These are phyloP conservation scores for Acanthochlamys bracteata DNA, from an alignment of 106 monocot species.

Conservation along the genomic window DNA sequence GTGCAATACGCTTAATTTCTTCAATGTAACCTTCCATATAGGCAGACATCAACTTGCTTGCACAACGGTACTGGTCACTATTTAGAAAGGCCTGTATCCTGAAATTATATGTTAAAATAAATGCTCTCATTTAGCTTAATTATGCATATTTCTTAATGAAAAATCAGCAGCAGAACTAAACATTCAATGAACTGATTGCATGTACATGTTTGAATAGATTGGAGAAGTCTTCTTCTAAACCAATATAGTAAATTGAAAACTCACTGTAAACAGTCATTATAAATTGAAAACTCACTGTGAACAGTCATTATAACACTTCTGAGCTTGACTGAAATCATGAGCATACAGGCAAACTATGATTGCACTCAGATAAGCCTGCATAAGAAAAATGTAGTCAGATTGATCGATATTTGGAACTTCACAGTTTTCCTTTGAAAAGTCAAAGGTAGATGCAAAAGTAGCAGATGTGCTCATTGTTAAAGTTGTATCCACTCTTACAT, in stretches of 20 bases:
- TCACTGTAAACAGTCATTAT: constrained; percentile 95
- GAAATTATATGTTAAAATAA: constrained; percentile 1
- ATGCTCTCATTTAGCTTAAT: not conserved
- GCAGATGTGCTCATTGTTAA: no score
- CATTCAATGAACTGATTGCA: not conserved
- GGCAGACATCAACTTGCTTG: constrained; percentile 78
- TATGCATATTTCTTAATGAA: no score
- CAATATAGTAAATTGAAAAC: constrained; percentile 11
- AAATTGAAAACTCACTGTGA: constrained; percentile 66
- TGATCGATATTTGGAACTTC: no score
- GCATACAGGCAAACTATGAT: constrained; percentile 88
- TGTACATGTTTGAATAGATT: no score
- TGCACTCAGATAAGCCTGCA: constrained; percentile 95
- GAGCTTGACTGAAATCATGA: constrained; percentile 93
- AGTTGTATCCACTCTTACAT: no score
- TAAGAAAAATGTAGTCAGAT: not conserved
- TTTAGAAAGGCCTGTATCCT: constrained; percentile 76
- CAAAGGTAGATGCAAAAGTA: no score
- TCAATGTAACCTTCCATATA: constrained; percentile 77
- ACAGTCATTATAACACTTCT: constrained; percentile 95
- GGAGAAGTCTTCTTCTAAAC: no score
- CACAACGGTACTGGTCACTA: constrained; percentile 80
- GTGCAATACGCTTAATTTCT: constrained; percentile 69
- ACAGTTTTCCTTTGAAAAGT: no score
- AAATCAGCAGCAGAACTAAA: not conserved